Conservation (phyloP, 2,329 filamentous ascomycete genomes). For the Ceratocystis diversiconidia region DNA sequence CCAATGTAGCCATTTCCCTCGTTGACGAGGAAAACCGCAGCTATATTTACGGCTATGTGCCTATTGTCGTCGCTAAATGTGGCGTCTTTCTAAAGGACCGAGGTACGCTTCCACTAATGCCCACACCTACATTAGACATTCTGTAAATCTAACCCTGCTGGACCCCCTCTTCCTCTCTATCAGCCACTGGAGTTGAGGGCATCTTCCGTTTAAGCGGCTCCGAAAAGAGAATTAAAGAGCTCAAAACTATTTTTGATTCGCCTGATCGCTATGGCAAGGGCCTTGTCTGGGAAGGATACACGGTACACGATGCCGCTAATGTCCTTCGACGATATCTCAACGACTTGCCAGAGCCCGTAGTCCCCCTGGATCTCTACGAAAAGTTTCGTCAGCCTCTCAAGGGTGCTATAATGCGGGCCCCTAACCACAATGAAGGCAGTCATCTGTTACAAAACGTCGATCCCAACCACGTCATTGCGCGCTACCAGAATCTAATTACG, state of each 20-base stretch:
- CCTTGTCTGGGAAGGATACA: constrained; percentile 92
- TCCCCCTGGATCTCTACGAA: constrained; percentile 85
- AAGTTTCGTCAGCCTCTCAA: constrained; percentile 75
- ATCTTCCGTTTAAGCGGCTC: constrained; percentile 95
- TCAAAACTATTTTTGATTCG: constrained; percentile 83
- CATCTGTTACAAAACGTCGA: constrained; percentile 52
- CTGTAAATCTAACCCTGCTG: neutral
- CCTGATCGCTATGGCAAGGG: constrained; percentile 94
- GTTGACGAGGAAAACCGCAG: constrained; percentile 84
- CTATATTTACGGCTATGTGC: constrained; percentile 97
- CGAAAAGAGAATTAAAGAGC: constrained; percentile 94
- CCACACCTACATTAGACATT: constrained; percentile 15
- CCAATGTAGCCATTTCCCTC: constrained; percentile 93
- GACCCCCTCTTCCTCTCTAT: neutral
- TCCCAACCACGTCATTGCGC: constrained; percentile 58
- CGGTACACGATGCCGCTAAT: constrained; percentile 95
- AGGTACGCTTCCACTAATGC: constrained; percentile 42
- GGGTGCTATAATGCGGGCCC: constrained; percentile 54
- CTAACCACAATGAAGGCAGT: constrained; percentile 52
- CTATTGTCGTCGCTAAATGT: constrained; percentile 95
- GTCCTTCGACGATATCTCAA: constrained; percentile 92
- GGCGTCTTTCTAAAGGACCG: constrained; percentile 96
- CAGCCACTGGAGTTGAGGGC: constrained; percentile 86
- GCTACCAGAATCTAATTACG: constrained; percentile 82
- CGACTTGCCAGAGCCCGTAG: constrained; percentile 89